These are phyloP conservation scores for Gentiana straminea DNA, from an alignment of 257 asterid genomes.

Conservation along the genomic window DNA sequence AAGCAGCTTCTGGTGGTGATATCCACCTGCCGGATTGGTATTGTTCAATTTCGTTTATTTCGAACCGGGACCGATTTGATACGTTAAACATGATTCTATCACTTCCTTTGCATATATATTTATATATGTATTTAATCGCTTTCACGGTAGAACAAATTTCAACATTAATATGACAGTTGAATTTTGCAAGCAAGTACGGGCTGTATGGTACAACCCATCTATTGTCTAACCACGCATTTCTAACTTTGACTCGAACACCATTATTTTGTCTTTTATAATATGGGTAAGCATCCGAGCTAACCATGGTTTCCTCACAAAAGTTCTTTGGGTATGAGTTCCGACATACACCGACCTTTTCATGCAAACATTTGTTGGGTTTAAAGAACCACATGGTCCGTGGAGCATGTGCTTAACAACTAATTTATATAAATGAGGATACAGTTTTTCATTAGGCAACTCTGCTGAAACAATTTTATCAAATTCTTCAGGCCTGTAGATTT, in stretches of 20 bases:
- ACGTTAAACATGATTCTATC: not conserved
- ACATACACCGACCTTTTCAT: not conserved
- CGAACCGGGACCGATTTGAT: fast-evolving
- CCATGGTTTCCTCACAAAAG: not conserved
- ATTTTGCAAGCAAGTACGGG: too few species aligned
- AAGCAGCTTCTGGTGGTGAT: not conserved
- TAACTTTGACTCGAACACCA: not conserved
- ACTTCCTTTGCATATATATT: not conserved
- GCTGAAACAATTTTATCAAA: not conserved
- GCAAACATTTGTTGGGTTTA: not conserved
- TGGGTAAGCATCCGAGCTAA: not conserved
- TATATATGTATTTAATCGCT: not conserved
- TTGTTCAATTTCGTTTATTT: not conserved
- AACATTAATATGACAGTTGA: not conserved
- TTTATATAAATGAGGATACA: not conserved
- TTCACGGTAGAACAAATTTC: not conserved
- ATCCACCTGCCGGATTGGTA: not conserved
- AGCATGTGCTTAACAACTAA: slow-evolving; percentile 2
- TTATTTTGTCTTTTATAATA: not conserved
- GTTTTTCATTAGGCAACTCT: not conserved
- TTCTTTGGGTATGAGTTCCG: not conserved
- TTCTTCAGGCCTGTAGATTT: not conserved
- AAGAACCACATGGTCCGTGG: not conserved
- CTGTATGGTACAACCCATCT: too few species aligned
- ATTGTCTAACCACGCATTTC: not conserved